Conservation (phyloP, 1,284 basidiomycete genomes). For the Moesziomyces parantarcticus region DNA sequence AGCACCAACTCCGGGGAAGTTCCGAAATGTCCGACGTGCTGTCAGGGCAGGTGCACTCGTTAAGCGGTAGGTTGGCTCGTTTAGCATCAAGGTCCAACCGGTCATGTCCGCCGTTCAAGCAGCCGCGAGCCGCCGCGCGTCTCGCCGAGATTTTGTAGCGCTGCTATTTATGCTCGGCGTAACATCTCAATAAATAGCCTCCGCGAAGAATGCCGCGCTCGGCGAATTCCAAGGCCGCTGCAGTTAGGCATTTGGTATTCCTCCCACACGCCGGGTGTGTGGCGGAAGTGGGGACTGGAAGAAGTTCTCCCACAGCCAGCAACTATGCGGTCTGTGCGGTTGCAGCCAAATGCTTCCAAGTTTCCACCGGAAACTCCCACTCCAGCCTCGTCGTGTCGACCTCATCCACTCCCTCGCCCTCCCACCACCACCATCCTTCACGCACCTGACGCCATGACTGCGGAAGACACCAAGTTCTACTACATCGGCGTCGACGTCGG, state of each 20-base stretch:
- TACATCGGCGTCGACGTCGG: conserved; percentile 78
- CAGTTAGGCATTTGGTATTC: background rate
- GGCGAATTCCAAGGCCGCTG: conserved; percentile 23
- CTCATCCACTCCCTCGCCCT: background rate
- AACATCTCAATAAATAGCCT: conserved; percentile 4
- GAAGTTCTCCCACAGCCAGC: background rate
- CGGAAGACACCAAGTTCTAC: conserved; percentile 59
- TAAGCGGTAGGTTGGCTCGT: background rate
- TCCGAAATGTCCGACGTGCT: no score
- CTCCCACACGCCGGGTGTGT: background rate
- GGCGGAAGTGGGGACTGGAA: background rate
- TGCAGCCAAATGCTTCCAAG: background rate
- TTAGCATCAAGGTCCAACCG: background rate
- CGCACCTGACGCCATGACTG: conserved; percentile 10
- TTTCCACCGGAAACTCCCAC: conserved; percentile 18
- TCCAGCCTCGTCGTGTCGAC: background rate
- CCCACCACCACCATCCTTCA: background rate
- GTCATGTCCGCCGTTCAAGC: conserved; percentile 9
- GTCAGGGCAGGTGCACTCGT: background rate
- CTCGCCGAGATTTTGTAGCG: no score
- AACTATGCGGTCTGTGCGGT: conserved; percentile 20
- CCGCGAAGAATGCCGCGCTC: conserved; percentile 3
- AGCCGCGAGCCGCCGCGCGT: conserved; percentile 22
- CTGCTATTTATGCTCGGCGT: no score
- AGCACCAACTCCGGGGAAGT: background rate